Conservation (phyloP, 352 stramenopile species). For the Pythium aquatile region DNA sequence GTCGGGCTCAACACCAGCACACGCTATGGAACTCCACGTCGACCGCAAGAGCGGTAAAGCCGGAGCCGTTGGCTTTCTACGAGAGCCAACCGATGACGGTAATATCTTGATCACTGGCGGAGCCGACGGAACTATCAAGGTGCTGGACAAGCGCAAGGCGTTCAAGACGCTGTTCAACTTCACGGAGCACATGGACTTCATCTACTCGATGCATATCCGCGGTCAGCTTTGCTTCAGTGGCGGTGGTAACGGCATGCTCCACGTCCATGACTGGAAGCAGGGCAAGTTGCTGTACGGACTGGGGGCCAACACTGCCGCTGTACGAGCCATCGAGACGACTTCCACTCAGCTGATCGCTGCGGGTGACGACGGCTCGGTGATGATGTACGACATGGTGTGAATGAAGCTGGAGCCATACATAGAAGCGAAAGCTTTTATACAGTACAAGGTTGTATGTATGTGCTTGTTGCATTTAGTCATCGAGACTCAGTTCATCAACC, state of each 20-base stretch:
- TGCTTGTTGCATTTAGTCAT: conserved; percentile 14
- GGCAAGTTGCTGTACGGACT: conserved; percentile 76
- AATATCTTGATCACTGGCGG: conserved; percentile 68
- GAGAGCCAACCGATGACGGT: conserved; percentile 38
- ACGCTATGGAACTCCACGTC: conserved; percentile 47
- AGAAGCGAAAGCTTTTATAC: background rate
- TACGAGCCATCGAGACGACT: conserved; percentile 65
- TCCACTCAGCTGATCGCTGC: conserved; percentile 55
- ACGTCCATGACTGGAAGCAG: conserved; percentile 76
- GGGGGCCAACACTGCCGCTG: conserved; percentile 79
- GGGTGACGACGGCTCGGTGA: conserved; percentile 79
- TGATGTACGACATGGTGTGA: conserved; percentile 75
- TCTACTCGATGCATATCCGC: conserved; percentile 76
- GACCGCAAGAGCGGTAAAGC: conserved; percentile 57
- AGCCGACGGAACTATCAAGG: conserved; percentile 75
- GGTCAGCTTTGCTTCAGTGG: conserved; percentile 77
- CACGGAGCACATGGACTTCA: conserved; percentile 83
- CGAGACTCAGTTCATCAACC: conserved; percentile 20
- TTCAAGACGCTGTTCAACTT: conserved; percentile 55
- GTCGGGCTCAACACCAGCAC: conserved; percentile 27
- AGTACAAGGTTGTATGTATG: conserved; percentile 3
- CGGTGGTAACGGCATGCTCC: conserved; percentile 81
- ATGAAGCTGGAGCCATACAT: background rate
- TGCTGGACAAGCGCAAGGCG: conserved; percentile 64
- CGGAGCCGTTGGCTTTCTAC: conserved; percentile 70